Base-by-base conservation (phyloP, 1,284 basidiomycete genomes). In the Cryptococcus sp. region DNA sequence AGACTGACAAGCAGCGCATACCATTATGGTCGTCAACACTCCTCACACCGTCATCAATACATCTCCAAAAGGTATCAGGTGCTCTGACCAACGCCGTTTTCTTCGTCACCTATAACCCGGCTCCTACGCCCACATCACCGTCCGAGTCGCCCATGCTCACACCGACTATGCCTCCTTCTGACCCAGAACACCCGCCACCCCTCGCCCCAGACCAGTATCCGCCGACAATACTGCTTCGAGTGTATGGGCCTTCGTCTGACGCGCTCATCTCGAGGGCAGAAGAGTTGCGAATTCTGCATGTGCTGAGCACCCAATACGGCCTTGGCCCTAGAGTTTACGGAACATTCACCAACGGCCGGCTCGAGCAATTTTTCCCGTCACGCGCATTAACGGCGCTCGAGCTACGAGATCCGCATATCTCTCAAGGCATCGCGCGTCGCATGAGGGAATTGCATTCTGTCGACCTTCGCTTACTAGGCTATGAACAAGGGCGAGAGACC, bases 401-500 rank as follows among this genome's bases (percentile, higher is more conserved):
- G 73, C 82, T 96, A 63, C 85, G 91, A 47, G 85, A 90, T 63
- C 84, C 86, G 19, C 78, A 81, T 59, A 85, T 88, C 60, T 92
- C 90, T 72, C 81, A 85, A 38, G 91, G 88, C 84, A 93, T 96
- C 64, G 92, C 87, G 20, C 85, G 88, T 25, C 84, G 93, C 22
- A 96, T 96, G 93, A 87, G 90, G 25, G 93, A 96, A 75, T 83
- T 97, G 42, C 93, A 97, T 76, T 86, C 87, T 27, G 93, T 95
- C 42, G 91, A 94, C 71, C 82, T 95, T 60, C 82, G 83, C 30
- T 81, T 83, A 41, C 82, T 96, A 40, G 78, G 77, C 1, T 79
- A 72, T 55, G 69, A 73, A n/a, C 80, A 83, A 63, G 83, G 82
- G 42, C 79, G 80, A 46, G 81, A 80, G 27, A 83, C 83, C 77